Evolutionary conservation across 495 filamentous ascomycete genomes (phyloP).

Genomic region (Penicillium waksmanii): DNA sequence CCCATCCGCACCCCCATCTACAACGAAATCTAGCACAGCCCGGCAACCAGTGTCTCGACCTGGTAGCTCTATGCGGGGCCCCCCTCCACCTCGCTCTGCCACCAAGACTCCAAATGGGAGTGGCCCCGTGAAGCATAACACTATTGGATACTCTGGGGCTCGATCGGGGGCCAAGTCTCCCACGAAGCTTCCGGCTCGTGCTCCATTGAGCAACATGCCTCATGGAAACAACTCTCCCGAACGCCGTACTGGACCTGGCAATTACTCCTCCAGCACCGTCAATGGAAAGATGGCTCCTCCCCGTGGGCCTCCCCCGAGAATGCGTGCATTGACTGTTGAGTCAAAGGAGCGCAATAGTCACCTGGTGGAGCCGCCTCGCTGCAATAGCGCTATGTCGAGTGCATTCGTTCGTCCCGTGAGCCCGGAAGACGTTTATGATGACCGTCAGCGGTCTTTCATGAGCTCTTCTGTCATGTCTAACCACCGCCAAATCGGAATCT

Average conservation of each 20-base stretch:
- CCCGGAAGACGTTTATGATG: slow-evolving; percentile 87
- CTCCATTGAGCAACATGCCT: slow-evolving; percentile 77
- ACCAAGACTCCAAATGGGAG: slow-evolving; percentile 71
- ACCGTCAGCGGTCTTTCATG: slow-evolving; percentile 58
- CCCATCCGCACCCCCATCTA: slow-evolving; percentile 62
- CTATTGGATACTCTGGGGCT: slow-evolving; percentile 49
- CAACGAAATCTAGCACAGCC: slow-evolving; percentile 27
- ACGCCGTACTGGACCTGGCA: slow-evolving; percentile 57
- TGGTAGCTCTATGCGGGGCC: slow-evolving; percentile 52
- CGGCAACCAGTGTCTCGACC: slow-evolving; percentile 40
- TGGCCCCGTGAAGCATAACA: slow-evolving; percentile 58
- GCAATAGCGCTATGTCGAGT: slow-evolving; percentile 66
- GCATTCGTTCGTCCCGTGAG: slow-evolving; percentile 73
- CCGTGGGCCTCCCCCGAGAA: slow-evolving; percentile 81
- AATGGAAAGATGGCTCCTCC: slow-evolving; percentile 63
- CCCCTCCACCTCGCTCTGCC: slow-evolving; percentile 57
- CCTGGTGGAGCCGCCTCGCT: slow-evolving; percentile 63
- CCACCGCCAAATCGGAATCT: slow-evolving; percentile 34
- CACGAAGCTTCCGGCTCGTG: slow-evolving; percentile 80
- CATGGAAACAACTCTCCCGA: slow-evolving; percentile 85
- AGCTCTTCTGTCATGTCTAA: slow-evolving; percentile 50
- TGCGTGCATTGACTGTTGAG: slow-evolving; percentile 77
- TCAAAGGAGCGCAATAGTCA: slow-evolving; percentile 65
- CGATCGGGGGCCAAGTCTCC: slow-evolving; percentile 59
- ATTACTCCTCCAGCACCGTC: slow-evolving; percentile 56